These are phyloP conservation scores for Alternaria sp. DNA, from an alignment of 2,329 filamentous ascomycete species.

Conservation along the genomic window DNA sequence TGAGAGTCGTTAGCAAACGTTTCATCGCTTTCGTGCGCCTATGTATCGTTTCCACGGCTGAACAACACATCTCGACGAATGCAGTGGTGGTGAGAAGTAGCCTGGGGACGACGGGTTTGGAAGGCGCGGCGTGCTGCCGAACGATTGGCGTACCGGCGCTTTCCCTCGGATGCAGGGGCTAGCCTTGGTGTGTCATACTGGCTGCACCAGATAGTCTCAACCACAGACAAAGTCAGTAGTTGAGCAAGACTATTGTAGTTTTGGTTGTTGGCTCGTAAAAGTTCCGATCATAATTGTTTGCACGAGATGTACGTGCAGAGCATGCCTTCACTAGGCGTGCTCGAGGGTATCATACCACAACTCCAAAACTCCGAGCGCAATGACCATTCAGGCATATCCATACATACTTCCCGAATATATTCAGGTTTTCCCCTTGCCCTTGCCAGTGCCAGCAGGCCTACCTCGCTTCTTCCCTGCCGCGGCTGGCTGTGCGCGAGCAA, in stretches of 20 bases:
- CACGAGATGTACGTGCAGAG: background rate
- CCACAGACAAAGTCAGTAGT: background rate
- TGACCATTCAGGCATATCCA: background rate
- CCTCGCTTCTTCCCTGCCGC: conserved; percentile 27
- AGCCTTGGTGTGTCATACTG: background rate
- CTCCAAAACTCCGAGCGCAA: conserved; percentile 4
- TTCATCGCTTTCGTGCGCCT: background rate
- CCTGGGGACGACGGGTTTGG: conserved; percentile 1
- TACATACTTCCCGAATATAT: background rate
- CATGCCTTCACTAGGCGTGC: background rate
- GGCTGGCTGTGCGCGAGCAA: conserved; percentile 6
- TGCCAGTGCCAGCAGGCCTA: conserved; percentile 30
- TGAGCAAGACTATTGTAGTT: background rate
- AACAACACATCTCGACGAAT: background rate
- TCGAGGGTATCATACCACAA: conserved; percentile 16
- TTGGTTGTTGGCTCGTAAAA: background rate
- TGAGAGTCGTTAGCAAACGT: background rate
- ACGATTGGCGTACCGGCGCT: conserved; percentile 8
- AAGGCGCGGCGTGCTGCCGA: background rate
- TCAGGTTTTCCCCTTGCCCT: conserved; percentile 25
- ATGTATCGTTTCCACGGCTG: background rate
- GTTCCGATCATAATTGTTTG: background rate
- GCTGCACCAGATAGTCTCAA: background rate
- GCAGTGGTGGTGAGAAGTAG: conserved; percentile 5
- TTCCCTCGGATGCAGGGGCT: background rate